phyloP scores from a whole-genome alignment of 208 protist species.

The Trichomonas tenax region DNA sequence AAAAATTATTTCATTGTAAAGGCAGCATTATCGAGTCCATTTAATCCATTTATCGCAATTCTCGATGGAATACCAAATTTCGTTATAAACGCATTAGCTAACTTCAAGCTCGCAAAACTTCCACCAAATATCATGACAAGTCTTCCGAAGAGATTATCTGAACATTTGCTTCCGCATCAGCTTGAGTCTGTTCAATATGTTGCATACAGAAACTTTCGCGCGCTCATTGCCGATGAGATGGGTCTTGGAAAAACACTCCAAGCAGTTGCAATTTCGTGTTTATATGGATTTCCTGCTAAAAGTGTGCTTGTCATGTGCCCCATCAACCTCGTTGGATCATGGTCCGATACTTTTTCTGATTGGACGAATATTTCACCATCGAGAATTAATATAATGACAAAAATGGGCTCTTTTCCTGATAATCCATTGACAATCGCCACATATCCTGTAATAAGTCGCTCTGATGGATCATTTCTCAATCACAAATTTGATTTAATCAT shows the following conservation, averaged over 20 bases:
- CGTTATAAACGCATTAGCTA: not conserved
- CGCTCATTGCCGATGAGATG: slow-evolving; percentile 44
- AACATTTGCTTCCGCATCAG: not conserved
- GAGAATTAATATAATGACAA: not conserved
- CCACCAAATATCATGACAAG: not conserved
- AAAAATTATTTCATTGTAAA: not conserved
- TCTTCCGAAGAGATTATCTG: not conserved
- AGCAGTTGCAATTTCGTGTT: slow-evolving; percentile 24
- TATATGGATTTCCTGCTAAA: slow-evolving; percentile 25
- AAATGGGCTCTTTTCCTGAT: not conserved
- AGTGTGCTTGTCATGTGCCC: slow-evolving; percentile 37
- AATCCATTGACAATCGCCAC: not conserved
- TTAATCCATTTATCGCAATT: not conserved
- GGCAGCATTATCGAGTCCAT: not conserved
- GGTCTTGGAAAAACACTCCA: slow-evolving; percentile 45
- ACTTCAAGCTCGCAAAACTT: not conserved
- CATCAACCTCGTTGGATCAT: not conserved
- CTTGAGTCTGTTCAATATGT: not conserved
- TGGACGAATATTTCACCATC: not conserved
- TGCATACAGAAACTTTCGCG: not conserved
- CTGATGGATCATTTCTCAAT: not conserved
- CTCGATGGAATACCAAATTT: not conserved
- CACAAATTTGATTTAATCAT: slow-evolving; percentile 30
- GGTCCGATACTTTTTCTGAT: slow-evolving; percentile 12
- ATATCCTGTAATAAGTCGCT: not conserved